Conservation (phyloP, 768 basidiomycete genomes). For the Amanita phalloides region DNA sequence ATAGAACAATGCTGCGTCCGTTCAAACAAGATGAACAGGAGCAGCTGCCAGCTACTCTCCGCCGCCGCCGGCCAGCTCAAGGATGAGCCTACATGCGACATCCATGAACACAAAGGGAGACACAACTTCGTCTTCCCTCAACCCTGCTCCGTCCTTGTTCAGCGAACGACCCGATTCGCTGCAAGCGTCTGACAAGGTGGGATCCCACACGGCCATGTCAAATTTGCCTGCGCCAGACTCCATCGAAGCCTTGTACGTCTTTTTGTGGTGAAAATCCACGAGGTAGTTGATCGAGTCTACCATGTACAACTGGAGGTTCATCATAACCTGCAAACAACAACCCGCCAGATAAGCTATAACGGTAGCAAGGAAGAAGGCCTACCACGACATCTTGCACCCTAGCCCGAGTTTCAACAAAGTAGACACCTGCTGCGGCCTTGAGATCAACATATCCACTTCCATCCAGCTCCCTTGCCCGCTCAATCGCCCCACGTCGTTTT, state of each 20-base stretch:
- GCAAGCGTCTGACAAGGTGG: slow-evolving; percentile 35
- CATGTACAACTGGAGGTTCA: slow-evolving; percentile 97
- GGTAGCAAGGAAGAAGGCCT: slow-evolving; percentile 18
- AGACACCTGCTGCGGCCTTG: slow-evolving; percentile 66
- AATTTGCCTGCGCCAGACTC: slow-evolving; percentile 62
- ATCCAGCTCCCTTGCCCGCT: slow-evolving; percentile 52
- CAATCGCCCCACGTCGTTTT: slow-evolving; percentile 30
- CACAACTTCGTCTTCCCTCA: slow-evolving; percentile 53
- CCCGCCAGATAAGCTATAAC: background rate
- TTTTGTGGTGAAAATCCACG: slow-evolving; percentile 97
- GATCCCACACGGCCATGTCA: slow-evolving; percentile 50
- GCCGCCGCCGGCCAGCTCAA: slow-evolving; percentile 72
- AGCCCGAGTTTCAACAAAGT: slow-evolving; percentile 90
- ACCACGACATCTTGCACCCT: slow-evolving; percentile 90
- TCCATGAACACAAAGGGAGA: slow-evolving; percentile 97
- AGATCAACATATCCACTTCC: slow-evolving; percentile 51
- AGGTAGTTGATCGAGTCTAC: slow-evolving; percentile 94
- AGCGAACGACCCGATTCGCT: slow-evolving; percentile 49
- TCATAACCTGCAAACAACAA: slow-evolving; percentile 53
- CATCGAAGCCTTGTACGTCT: slow-evolving; percentile 72
- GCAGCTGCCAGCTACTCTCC: slow-evolving; percentile 16
- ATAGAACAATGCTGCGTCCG: background rate
- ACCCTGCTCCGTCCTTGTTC: slow-evolving; percentile 31
- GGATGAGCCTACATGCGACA: slow-evolving; percentile 84
- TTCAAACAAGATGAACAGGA: background rate